phyloP scores from a whole-genome alignment of 2,329 filamentous ascomycete species.

The Claviceps fusiformis region DNA sequence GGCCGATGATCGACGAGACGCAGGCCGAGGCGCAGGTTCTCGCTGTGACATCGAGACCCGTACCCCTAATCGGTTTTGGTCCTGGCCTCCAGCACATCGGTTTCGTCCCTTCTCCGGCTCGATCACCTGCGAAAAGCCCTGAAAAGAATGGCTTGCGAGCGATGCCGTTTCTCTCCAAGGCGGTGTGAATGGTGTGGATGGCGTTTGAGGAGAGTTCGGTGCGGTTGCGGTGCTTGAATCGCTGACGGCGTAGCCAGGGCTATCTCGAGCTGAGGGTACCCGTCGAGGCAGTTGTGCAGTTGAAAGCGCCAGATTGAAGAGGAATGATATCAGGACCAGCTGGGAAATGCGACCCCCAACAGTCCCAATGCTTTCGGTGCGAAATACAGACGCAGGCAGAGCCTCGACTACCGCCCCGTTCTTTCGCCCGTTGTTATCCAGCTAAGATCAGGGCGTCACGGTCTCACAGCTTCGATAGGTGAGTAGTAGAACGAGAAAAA shows the following conservation, averaged over 20 bases:
- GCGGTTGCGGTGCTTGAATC: conserved; percentile 20
- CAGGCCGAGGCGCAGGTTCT: conserved; percentile 41
- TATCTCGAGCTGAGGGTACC: conserved; percentile 18
- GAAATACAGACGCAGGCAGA: conserved; percentile 1
- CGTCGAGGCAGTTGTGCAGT: conserved; percentile 22
- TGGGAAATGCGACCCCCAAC: conserved; percentile 21
- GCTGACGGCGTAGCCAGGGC: conserved; percentile 17
- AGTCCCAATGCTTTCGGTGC: conserved; percentile 14
- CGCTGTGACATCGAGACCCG: conserved; percentile 34
- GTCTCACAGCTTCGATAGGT: background rate
- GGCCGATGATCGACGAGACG: conserved; percentile 35
- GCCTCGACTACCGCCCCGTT: background rate
- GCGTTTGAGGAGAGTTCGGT: conserved; percentile 22
- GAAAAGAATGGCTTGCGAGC: conserved; percentile 11
- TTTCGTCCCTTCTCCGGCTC: conserved; percentile 15
- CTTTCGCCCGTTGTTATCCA: background rate
- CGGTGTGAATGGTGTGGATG: conserved; percentile 21
- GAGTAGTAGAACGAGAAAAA: background rate
- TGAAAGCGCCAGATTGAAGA: conserved; percentile 21
- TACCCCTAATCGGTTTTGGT: conserved; percentile 39
- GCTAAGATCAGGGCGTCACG: background rate
- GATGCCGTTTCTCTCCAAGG: conserved; percentile 15
- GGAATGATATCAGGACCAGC: conserved; percentile 15
- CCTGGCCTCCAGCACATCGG: conserved; percentile 46
- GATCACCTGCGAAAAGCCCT: conserved; percentile 10